These are phyloP conservation scores for Lachnellula occidentalis DNA, from an alignment of 2,329 filamentous ascomycete genomes.

Conservation along the genomic window DNA sequence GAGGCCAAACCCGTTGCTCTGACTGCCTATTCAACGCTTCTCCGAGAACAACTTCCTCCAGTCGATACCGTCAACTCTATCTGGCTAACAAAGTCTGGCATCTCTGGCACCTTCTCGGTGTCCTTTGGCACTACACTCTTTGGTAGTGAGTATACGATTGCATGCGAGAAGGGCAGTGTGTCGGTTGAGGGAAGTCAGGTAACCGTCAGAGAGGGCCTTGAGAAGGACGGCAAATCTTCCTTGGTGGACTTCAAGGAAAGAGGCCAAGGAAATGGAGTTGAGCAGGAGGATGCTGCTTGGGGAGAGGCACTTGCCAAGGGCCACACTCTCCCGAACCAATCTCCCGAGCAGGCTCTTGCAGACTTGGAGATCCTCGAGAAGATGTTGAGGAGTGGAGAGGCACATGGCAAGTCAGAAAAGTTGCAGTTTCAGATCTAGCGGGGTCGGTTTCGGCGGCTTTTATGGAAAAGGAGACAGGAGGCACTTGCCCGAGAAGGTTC, in stretches of 20 bases:
- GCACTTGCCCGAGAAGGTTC: neutral
- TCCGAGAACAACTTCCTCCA: constrained; percentile 28
- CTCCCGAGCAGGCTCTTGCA: constrained; percentile 24
- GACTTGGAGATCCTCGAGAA: constrained; percentile 30
- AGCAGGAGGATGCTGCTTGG: constrained; percentile 29
- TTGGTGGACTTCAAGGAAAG: constrained; percentile 27
- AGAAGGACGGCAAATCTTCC: constrained; percentile 19
- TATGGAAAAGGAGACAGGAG: neutral
- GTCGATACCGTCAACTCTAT: constrained; percentile 31
- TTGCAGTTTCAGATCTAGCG: constrained; percentile 23
- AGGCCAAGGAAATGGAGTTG: constrained; percentile 27
- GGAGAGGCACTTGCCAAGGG: constrained; percentile 24
- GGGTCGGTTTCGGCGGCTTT: neutral
- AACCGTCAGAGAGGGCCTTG: constrained; percentile 24
- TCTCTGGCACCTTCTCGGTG: constrained; percentile 28
- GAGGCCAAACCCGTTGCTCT: constrained; percentile 20
- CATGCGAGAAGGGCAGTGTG: constrained; percentile 31
- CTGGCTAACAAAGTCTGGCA: constrained; percentile 29
- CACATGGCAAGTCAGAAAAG: constrained; percentile 21
- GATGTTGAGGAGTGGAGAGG: constrained; percentile 32
- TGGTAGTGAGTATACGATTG: constrained; percentile 27
- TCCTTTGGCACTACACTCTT: constrained; percentile 29
- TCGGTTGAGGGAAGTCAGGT: constrained; percentile 22
- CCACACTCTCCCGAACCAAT: constrained; percentile 20
- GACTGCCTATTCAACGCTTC: constrained; percentile 24